phyloP scores from a whole-genome alignment of 805 yeast genomes.

The Metschnikowia corniflorae region DNA sequence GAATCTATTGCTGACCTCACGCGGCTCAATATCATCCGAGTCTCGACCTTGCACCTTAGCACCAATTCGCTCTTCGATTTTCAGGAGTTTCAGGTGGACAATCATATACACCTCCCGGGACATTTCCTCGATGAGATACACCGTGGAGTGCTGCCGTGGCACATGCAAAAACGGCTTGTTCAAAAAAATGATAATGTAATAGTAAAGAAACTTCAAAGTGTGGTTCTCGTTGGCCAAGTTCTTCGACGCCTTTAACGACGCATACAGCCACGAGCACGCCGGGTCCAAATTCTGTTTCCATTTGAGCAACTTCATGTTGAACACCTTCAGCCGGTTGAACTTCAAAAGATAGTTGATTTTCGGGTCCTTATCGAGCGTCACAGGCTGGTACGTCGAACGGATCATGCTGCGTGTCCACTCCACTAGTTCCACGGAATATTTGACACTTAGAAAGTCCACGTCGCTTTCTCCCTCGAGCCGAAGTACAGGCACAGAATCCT shows the following conservation, averaged over 20 bases:
- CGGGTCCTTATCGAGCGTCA: slow-evolving; percentile 16
- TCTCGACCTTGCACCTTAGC: background rate
- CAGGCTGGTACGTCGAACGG: slow-evolving; percentile 17
- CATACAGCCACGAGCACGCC: slow-evolving; percentile 16
- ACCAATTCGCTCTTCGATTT: slow-evolving; percentile 8
- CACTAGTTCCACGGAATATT: slow-evolving; percentile 15
- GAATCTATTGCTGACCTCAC: slow-evolving; percentile 5
- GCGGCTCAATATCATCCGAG: background rate
- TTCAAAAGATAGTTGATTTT: slow-evolving; percentile 18
- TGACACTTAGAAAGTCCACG: slow-evolving; percentile 11
- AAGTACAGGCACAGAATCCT: slow-evolving; percentile 11
- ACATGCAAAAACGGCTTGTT: slow-evolving; percentile 20
- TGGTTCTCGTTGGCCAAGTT: slow-evolving; percentile 16
- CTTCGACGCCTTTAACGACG: slow-evolving; percentile 12
- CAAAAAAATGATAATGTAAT: slow-evolving; percentile 15
- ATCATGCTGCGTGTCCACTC: slow-evolving; percentile 17
- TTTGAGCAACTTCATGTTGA: slow-evolving; percentile 16
- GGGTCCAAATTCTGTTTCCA: slow-evolving; percentile 16
- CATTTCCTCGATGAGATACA: slow-evolving; percentile 18
- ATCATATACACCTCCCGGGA: slow-evolving; percentile 15
- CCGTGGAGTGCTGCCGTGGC: slow-evolving; percentile 17
- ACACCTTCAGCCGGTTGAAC: slow-evolving; percentile 17
- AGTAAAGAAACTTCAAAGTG: slow-evolving; percentile 15
- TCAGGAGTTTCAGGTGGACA: slow-evolving; percentile 10
- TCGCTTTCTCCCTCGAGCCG: slow-evolving; percentile 13